A percentile compares a stretch with the other conserved stretches of the same genome.
These are phyloP conservation scores for Fusarium nisikadoi DNA, from an alignment of 2,329 filamentous ascomycete genomes.

Conservation along the genomic window DNA sequence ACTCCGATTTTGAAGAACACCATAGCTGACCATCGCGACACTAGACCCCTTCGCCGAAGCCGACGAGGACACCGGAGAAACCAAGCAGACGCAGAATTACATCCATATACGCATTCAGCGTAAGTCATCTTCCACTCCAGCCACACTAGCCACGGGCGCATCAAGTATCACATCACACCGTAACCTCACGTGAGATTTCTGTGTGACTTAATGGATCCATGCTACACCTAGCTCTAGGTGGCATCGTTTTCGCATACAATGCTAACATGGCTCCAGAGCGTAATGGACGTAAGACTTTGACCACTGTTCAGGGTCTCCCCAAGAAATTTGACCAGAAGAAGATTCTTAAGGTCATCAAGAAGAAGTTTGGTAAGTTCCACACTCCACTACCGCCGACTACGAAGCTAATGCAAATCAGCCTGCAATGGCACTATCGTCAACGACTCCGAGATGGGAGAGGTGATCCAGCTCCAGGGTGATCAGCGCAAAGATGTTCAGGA, in stretches of 20 bases:
- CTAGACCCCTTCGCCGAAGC: conserved; percentile 99
- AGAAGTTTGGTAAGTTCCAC: conserved; percentile 85
- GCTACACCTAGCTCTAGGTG: not conserved
- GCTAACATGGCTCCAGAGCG: conserved; percentile 72
- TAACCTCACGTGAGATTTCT: conserved; percentile 22
- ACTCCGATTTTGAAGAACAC: not conserved
- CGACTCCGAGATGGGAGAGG: conserved; percentile 97
- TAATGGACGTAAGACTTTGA: conserved; percentile 99
- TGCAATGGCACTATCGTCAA: conserved; percentile 99
- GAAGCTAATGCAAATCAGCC: conserved; percentile 61
- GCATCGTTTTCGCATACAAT: not conserved
- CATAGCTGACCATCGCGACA: conserved; percentile 1
- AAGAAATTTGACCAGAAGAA: conserved; percentile 99
- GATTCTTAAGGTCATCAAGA: conserved; percentile 99
- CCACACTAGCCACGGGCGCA: conserved; percentile 2
- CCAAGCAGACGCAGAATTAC: conserved; percentile 95
- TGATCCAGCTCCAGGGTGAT: conserved; percentile 99
- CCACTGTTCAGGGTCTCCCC: conserved; percentile 97
- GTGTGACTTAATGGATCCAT: not conserved
- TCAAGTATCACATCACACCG: conserved; percentile 13
- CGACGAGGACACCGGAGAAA: conserved; percentile 98
- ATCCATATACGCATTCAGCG: conserved; percentile 99
- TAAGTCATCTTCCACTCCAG: conserved; percentile 59
- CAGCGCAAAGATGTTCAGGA: conserved; percentile 99
- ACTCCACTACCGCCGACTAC: not conserved